Percentiles rank a stretch among this genome's conserved stretches.
Evolutionary conservation across 2,329 filamentous ascomycete genomes (phyloP).

Genomic region (Fusarium sp.): DNA sequence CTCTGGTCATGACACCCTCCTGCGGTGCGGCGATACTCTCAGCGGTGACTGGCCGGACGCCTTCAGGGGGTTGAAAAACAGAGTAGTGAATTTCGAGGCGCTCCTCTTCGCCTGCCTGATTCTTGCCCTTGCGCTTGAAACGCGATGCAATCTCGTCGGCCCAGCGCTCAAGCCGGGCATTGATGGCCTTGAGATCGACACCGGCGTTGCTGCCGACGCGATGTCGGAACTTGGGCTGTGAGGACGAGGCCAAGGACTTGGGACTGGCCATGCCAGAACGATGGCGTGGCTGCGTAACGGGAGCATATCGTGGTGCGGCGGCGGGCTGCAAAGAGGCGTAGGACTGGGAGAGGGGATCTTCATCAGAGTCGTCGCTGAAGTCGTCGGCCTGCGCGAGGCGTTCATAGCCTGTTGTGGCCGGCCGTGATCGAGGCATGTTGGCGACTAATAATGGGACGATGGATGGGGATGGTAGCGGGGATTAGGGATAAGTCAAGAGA

Average conservation of each 20-base stretch:
- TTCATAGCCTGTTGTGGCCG: conserved; percentile 83
- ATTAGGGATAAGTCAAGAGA: conserved; percentile 11
- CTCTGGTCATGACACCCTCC: conserved; percentile 75
- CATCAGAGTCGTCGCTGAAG: conserved; percentile 75
- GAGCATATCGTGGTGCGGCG: conserved; percentile 70
- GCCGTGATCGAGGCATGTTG: conserved; percentile 71
- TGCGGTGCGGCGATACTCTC: conserved; percentile 73
- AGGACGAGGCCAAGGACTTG: conserved; percentile 49
- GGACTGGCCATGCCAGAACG: conserved; percentile 68
- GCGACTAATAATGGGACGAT: neutral
- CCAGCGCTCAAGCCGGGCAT: conserved; percentile 93
- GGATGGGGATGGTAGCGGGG: conserved; percentile 4
- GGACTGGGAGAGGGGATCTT: conserved; percentile 64
- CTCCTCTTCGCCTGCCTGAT: conserved; percentile 78
- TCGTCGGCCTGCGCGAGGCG: conserved; percentile 84
- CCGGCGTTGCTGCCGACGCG: conserved; percentile 77
- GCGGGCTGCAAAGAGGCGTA: conserved; percentile 65
- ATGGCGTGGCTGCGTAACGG: conserved; percentile 68
- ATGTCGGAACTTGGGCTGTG: conserved; percentile 55
- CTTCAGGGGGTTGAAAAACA: conserved; percentile 93
- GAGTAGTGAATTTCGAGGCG: conserved; percentile 95
- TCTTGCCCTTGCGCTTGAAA: conserved; percentile 88
- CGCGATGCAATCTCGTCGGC: conserved; percentile 97
- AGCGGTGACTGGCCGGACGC: conserved; percentile 79
- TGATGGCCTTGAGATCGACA: conserved; percentile 98